Base-by-base conservation (phyloP, 2,329 filamentous ascomycete species). In the Epichloe elymi region DNA sequence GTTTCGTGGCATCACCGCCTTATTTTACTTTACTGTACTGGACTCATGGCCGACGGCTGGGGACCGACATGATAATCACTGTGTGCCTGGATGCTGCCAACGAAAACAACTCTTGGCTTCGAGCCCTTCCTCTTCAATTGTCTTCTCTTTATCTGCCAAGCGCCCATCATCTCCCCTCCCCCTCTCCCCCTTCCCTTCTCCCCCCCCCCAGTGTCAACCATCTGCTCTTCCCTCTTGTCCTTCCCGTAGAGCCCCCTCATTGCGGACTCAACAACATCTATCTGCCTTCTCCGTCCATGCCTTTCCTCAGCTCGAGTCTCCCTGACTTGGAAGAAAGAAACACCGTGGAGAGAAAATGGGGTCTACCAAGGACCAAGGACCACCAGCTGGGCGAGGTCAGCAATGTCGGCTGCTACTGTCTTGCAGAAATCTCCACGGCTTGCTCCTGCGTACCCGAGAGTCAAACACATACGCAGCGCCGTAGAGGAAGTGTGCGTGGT, bases 1-100 rank as follows among this genome's bases (percentile, higher is more conserved):
- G 1, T 30, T 11, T 30, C 7, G 8, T 26, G 26, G 3, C 26
- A 30, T 30, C 26, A 30, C 26, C 8, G 26, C 26, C 26, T 10
- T 10, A 8, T 3, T 30, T 30, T 4, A 30, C 26, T 30, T 30
- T 4, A 30, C 26, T 11, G 26, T 26, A 26, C 26, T 26, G 2
- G 26, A 26, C 26, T 26, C 26, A 10, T 30, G 26, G 26, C 26
- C 8, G 8, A 11, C 26, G 26, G 26, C 26, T 30, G 26, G 26
- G 10, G 8, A 30, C 8, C 26, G 3, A 11, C 4, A 10, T 30
- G 3, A 30, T 30, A 3, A 30, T 30, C 8, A 11, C 3, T 30
- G 26, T 35, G 26, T 35, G 63, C 40, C 19, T 42, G 17, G 11
- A 42, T 12, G 11, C 19, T 11, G 17, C 40, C n/a, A 19, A 40